A percentile compares a stretch with the other conserved stretches of the same genome.
phyloP scores from a whole-genome alignment of 129 eudicot species.

The Scalesia atractyloides region DNA sequence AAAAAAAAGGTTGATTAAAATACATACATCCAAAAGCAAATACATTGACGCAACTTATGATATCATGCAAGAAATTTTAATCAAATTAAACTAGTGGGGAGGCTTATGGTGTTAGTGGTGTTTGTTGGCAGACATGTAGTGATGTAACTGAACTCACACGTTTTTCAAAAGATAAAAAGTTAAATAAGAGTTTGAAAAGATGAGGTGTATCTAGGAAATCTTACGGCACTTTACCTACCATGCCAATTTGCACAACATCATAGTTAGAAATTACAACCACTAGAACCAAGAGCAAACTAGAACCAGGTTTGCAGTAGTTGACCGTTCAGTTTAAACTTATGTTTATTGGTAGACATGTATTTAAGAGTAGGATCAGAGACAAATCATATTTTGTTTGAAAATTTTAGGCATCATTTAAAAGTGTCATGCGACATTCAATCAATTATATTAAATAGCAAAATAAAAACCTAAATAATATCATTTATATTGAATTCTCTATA shows the following conservation, averaged over 20 bases:
- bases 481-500: too few species aligned
- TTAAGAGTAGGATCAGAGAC: too few species aligned
- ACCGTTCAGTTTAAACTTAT: too few species aligned
- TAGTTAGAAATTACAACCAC: background rate
- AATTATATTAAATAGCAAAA: too few species aligned
- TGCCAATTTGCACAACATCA: slow-evolving; percentile 7
- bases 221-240: background rate
- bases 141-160: slow-evolving; percentile 12
- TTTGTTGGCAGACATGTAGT: slow-evolving; percentile 8
- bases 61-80: background rate
- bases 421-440: too few species aligned
- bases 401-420: too few species aligned
- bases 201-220: background rate
- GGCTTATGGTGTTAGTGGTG: slow-evolving; percentile 6
- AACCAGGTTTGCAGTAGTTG: background rate
- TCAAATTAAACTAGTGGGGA: slow-evolving; percentile 7
- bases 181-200: background rate
- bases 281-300: background rate
- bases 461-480: too few species aligned
- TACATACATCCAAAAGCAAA: background rate
- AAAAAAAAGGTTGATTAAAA: background rate
- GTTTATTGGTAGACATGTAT: too few species aligned
- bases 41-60: slow-evolving; percentile 6
- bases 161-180: background rate
- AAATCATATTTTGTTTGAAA: too few species aligned